Evolutionary conservation across 225 moss, liverwort and hornwort genomes (phyloP).

Genomic region (Takakia lepidozioides): DNA sequence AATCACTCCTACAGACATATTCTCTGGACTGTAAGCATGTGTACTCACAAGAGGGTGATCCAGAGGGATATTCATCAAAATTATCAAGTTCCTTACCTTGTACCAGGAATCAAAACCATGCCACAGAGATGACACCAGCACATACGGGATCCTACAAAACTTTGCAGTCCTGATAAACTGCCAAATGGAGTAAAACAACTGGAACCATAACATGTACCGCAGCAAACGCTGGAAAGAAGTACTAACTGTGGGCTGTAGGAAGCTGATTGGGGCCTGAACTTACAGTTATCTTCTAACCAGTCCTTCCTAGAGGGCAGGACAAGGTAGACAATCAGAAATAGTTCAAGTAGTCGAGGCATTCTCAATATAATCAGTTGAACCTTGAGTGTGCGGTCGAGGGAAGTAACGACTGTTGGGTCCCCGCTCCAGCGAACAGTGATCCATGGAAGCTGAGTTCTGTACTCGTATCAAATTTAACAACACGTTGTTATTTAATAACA

Average conservation of each 20-base stretch:
- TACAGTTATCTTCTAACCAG: too few species aligned
- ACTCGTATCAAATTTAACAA: too few species aligned
- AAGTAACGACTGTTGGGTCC: too few species aligned
- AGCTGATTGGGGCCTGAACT: too few species aligned
- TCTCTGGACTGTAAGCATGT: not conserved
- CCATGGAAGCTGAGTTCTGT: too few species aligned
- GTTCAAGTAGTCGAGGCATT: too few species aligned
- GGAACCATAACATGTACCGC: slow-evolving; percentile 17
- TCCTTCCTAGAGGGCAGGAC: too few species aligned
- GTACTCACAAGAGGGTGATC: slow-evolving; percentile 4
- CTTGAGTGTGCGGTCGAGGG: too few species aligned
- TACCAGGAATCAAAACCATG: slow-evolving; percentile 27
- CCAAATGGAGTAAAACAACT: slow-evolving; percentile 38
- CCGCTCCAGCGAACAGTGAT: too few species aligned
- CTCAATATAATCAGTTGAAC: too few species aligned
- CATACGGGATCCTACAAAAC: slow-evolving; percentile 42
- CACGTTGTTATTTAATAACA: too few species aligned
- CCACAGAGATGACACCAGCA: slow-evolving; percentile 28
- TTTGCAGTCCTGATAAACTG: slow-evolving; percentile 44
- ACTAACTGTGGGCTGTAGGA: slow-evolving; percentile 10
- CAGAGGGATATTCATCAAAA: slow-evolving; percentile 14
- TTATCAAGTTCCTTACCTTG: slow-evolving; percentile 12
- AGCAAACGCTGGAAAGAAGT: not conserved
- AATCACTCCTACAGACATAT: slow-evolving; percentile 6
- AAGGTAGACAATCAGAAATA: too few species aligned